Percentiles rank a stretch among this genome's conserved stretches.
phyloP scores from a whole-genome alignment of 768 basidiomycete species.

The Tricholoma flavovirens region DNA sequence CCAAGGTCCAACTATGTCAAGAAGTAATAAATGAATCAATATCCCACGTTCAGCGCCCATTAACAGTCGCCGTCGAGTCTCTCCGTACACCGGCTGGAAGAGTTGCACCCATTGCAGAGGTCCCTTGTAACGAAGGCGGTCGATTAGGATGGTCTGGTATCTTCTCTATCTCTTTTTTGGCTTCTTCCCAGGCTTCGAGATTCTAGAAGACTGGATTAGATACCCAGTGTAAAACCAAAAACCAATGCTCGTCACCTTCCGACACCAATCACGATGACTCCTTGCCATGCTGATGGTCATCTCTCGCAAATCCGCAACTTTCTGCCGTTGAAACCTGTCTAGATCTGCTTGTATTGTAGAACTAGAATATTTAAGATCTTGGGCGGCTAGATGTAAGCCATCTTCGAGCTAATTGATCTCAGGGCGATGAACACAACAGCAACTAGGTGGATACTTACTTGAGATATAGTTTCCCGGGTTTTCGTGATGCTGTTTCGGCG shows the following conservation, averaged over 20 bases:
- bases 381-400: conserved; percentile 84
- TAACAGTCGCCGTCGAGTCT: conserved; percentile 68
- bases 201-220: conserved; percentile 49
- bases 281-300: conserved; percentile 89
- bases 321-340: conserved; percentile 97
- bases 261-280: conserved; percentile 94
- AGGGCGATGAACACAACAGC: neutral
- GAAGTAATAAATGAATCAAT: conserved; percentile 7
- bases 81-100: conserved; percentile 40
- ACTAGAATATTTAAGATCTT: conserved; percentile 94
- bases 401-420: conserved; percentile 71
- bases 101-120: conserved; percentile 25
- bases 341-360: conserved; percentile 96
- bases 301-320: conserved; percentile 92
- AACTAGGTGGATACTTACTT: conserved; percentile 43
- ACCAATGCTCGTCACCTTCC: conserved; percentile 55
- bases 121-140: conserved; percentile 37
- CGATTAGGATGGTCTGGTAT: conserved; percentile 90
- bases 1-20: conserved; percentile 5
- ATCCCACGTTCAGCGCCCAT: conserved; percentile 41
- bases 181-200: conserved; percentile 95
- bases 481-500: conserved; percentile 90
- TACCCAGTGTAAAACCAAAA: neutral
- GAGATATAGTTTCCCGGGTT: conserved; percentile 91
- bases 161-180: conserved; percentile 83